Base-by-base conservation (phyloP, 2,329 filamentous ascomycete species). In the Aspergillus novofumigatus region DNA sequence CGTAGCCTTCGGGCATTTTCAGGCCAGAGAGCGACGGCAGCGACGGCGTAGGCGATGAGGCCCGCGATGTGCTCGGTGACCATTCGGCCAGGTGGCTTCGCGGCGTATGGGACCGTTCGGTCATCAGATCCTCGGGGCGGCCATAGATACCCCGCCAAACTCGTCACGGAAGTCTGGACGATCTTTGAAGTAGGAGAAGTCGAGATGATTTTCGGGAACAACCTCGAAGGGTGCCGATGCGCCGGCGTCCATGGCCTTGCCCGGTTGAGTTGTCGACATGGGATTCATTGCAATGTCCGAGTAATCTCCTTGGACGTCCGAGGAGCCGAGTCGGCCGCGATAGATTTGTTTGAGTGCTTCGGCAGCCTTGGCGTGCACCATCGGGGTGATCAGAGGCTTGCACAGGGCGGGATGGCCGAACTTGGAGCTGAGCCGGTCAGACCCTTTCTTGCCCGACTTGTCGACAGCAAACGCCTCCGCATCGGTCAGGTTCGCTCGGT, bases 401-500 rank as follows among this genome's bases (percentile, higher is more conserved):
- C 94, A 96, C 17, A 97, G 81, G 4, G 90, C 92, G 1, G 93
- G 94, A 71, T 99, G 91, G 1, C 92, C 92, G 70, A 97, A 99
- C 26, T 86, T 58, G 84, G 88, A 55, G 92, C 83, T 67, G 84
- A 88, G 72, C 88, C 92, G 69, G 75, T 87, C 66, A 82, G 84
- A 71, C 5, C 71, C 67, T 59, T 75, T 78, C 62, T 69, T 79
- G 59, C 62, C 75, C 63, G 56, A 64, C 44, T 73, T 76, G 9
- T 65, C 66, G 4, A 65, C 63, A 20, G 65, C 72, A 10, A 76
- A 60, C 8, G 71, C 72, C 75, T 84, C 77, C 23, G 74, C 67
- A 67, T 85, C 79, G 64, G 75, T 75, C 52, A 85, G 75, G 47
- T 86, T 83, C 51, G 82, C 82, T 25, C 86, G 88, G 60, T 86